Conservation (phyloP, 257 asterid species). For the Rhazya stricta region DNA sequence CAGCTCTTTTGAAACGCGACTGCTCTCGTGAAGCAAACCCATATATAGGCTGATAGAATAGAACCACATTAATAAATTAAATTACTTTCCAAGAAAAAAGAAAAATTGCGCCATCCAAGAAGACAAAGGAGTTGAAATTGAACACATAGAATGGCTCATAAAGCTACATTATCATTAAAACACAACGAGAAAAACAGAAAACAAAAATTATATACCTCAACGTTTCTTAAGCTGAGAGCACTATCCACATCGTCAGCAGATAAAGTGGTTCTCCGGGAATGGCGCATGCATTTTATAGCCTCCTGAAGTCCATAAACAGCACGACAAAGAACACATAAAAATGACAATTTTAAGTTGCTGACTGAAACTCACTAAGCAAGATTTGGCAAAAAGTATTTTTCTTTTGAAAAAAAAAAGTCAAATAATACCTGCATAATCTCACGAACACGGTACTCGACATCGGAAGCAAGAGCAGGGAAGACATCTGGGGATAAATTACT, state of each 20-base stretch:
- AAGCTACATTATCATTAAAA: background rate
- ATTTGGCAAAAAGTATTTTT: background rate
- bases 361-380: background rate
- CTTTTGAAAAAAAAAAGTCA: background rate
- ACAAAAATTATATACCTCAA: slow-evolving; percentile 51
- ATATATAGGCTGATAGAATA: slow-evolving; percentile 61
- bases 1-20: slow-evolving; percentile 79
- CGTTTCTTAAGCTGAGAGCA: slow-evolving; percentile 84
- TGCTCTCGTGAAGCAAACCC: slow-evolving; percentile 95
- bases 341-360: background rate
- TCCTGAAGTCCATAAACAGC: slow-evolving; percentile 44
- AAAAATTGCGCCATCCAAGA: background rate
- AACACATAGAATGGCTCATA: background rate
- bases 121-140: background rate
- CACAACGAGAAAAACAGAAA: background rate
- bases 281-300: slow-evolving; percentile 96
- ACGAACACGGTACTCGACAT: slow-evolving; percentile 90
- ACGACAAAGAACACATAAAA: background rate
- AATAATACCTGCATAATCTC: slow-evolving; percentile 89
- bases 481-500: slow-evolving; percentile 79
- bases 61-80: background rate
- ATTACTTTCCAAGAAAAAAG: background rate
- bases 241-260: slow-evolving; percentile 86
- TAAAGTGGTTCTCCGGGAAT: slow-evolving; percentile 85
- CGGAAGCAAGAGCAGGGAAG: slow-evolving; percentile 82